These are phyloP conservation scores for Backusella psychrophila DNA, from an alignment of 192 early-diverging fungal species.

Conservation along the genomic window DNA sequence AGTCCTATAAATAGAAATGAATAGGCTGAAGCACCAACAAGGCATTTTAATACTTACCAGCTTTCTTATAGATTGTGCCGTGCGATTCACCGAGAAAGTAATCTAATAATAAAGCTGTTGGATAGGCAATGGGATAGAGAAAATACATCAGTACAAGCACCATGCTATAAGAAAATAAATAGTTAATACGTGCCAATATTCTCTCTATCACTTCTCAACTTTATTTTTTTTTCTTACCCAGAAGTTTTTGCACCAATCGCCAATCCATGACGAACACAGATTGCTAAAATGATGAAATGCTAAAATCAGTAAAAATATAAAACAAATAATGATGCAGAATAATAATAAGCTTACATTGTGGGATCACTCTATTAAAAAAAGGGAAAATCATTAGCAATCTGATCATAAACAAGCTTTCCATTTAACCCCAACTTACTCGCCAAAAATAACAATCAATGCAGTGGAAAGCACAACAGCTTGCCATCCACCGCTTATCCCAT, in stretches of 20 bases:
- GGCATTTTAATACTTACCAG: conserved; percentile 35
- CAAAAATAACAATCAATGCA: conserved; percentile 90
- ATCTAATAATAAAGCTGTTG: conserved; percentile 86
- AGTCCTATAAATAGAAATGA: conserved; percentile 43
- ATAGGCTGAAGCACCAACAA: background rate
- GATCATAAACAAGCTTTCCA: background rate
- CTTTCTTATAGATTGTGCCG: conserved; percentile 84
- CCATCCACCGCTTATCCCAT: conserved; percentile 73
- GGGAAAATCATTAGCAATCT: background rate
- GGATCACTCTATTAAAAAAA: conserved; percentile 61
- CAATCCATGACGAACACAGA: conserved; percentile 89
- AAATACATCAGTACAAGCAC: conserved; percentile 65
- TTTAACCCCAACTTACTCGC: conserved; percentile 60
- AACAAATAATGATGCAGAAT: background rate
- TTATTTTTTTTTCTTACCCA: conserved; percentile 27
- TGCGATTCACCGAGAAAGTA: conserved; percentile 80
- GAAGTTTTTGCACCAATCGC: conserved; percentile 88
- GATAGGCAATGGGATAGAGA: conserved; percentile 74
- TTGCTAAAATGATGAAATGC: conserved; percentile 41
- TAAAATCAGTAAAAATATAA: background rate
- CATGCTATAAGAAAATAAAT: conserved; percentile 33
- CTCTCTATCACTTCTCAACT: background rate
- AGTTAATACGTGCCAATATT: background rate
- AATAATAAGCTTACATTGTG: conserved; percentile 53
- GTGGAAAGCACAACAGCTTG: conserved; percentile 89